A percentile compares a stretch with the other conserved stretches of the same genome.
Evolutionary conservation across 2,329 filamentous ascomycete genomes (phyloP).

Genomic region (Bipolaris zeicola): DNA sequence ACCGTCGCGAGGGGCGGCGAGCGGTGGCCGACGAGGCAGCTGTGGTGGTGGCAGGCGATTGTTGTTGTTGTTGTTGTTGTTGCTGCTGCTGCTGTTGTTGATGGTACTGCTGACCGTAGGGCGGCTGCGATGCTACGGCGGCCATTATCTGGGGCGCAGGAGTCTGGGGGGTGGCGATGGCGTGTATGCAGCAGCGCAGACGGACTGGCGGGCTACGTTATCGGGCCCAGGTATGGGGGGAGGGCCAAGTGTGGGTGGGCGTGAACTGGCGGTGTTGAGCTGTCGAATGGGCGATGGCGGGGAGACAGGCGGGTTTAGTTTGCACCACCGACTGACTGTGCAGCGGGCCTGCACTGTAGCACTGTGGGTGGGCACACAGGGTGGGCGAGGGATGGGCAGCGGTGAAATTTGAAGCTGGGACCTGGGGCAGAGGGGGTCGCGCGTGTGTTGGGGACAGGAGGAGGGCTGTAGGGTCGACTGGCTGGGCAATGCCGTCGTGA

Average conservation of each 20-base stretch:
- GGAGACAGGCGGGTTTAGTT: slow-evolving; percentile 17
- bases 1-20: slow-evolving; percentile 43
- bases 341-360: slow-evolving; percentile 2
- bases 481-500: slow-evolving; percentile 4
- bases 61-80: background rate
- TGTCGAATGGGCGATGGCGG: slow-evolving; percentile 27
- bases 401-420: too few relatives aligned
- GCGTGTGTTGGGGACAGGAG: background rate
- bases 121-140: slow-evolving; percentile 44
- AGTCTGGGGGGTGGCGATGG: background rate
- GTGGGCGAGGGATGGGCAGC: background rate
- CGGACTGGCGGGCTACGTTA: slow-evolving; percentile 8
- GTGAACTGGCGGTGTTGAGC: slow-evolving; percentile 21
- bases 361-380: slow-evolving; percentile 12
- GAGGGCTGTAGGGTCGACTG: slow-evolving; percentile 9
- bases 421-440: background rate
- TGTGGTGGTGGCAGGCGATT: slow-evolving; percentile 16
- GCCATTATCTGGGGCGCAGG: slow-evolving; percentile 41
- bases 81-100: slow-evolving; percentile 22
- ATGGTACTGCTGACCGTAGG: slow-evolving; percentile 44
- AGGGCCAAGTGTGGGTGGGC: slow-evolving; percentile 12
- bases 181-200: slow-evolving; percentile 6
- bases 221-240: slow-evolving; percentile 13
- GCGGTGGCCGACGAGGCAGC: slow-evolving; percentile 45
- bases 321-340: slow-evolving; percentile 5